Conservation (phyloP, 345 rosid genomes). For the Lumnitzera racemosa region DNA sequence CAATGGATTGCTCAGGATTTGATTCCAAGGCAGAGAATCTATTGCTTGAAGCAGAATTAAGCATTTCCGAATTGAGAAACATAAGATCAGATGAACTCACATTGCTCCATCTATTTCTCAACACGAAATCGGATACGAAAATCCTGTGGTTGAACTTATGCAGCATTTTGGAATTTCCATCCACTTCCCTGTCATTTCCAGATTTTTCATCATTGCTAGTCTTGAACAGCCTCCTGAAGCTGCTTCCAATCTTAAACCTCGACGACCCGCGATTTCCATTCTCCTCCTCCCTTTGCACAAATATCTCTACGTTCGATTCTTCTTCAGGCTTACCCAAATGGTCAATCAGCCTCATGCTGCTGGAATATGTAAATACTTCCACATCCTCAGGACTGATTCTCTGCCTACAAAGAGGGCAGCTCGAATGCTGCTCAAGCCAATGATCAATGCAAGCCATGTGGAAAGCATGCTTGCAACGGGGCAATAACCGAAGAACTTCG, state of each 20-base stretch:
- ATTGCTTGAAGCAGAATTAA: slow-evolving; percentile 39
- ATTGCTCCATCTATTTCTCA: slow-evolving; percentile 76
- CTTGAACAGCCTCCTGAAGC: slow-evolving; percentile 36
- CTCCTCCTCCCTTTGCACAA: slow-evolving; percentile 42
- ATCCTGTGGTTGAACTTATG: slow-evolving; percentile 65
- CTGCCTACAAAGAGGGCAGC: slow-evolving; percentile 76
- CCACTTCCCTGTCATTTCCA: slow-evolving; percentile 3
- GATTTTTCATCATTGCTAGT: slow-evolving; percentile 19
- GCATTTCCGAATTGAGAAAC: slow-evolving; percentile 63
- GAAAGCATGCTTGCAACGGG: slow-evolving; percentile 78
- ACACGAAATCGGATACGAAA: slow-evolving; percentile 48
- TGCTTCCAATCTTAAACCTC: slow-evolving; percentile 58
- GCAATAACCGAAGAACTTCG: slow-evolving; percentile 64
- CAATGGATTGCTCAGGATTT: slow-evolving; percentile 1
- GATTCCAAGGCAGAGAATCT: slow-evolving; percentile 29
- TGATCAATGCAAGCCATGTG: slow-evolving; percentile 74
- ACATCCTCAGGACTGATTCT: slow-evolving; percentile 49
- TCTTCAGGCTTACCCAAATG: slow-evolving; percentile 28
- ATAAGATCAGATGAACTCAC: slow-evolving; percentile 72
- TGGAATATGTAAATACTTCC: slow-evolving; percentile 32
- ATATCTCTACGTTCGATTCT: slow-evolving; percentile 49
- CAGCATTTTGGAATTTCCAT: slow-evolving; percentile 15
- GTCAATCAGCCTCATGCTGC: slow-evolving; percentile 41
- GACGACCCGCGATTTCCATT: slow-evolving; percentile 45
- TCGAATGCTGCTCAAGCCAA: slow-evolving; percentile 81